Conservation (phyloP, 2,329 filamentous ascomycete genomes). For the Phyllosticta citrichinensis region DNA sequence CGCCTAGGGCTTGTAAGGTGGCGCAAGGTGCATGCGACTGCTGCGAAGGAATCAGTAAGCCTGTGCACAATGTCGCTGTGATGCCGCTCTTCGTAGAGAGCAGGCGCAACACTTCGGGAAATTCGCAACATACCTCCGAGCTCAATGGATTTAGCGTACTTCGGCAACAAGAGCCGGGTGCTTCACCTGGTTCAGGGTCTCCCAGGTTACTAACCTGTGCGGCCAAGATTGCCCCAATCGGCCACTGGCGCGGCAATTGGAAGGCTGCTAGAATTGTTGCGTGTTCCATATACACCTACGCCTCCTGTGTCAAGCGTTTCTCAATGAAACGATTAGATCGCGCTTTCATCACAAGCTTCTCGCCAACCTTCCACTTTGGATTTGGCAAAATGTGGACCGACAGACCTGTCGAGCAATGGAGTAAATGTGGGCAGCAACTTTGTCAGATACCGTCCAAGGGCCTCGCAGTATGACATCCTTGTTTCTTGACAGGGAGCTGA, state of each 20-base stretch:
- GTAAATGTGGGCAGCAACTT: neutral
- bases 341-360: neutral
- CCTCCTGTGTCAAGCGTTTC: neutral
- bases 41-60: too few species aligned
- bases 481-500: neutral
- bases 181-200: neutral
- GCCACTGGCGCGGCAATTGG: too few species aligned
- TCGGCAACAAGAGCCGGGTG: neutral
- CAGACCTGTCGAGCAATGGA: neutral
- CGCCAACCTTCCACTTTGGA: neutral
- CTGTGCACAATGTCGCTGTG: too few species aligned
- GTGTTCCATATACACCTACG: neutral
- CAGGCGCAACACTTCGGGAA: neutral
- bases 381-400: neutral
- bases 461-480: neutral
- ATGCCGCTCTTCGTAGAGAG: neutral
- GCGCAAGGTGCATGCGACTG: too few species aligned
- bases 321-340: neutral
- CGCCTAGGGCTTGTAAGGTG: too few species aligned
- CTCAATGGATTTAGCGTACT: neutral
- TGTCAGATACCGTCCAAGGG: neutral
- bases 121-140: neutral
- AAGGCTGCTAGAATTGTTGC: neutral
- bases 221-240: neutral
- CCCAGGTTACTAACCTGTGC: neutral